Conservation (phyloP, 2,329 filamentous ascomycete species). For the Phialemoniopsis sp. region DNA sequence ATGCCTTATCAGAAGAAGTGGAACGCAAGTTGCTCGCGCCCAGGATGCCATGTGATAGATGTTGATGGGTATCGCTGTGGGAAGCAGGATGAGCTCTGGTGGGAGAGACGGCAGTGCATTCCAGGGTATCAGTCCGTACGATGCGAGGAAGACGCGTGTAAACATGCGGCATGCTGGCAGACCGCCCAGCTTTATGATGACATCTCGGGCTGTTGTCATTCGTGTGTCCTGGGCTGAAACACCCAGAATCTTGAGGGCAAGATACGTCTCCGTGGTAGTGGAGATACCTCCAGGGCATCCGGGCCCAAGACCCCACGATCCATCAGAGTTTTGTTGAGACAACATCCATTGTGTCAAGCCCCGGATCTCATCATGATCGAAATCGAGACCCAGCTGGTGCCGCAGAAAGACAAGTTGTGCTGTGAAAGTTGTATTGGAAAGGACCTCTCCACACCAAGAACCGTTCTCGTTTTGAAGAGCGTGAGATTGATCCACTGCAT, state of each 20-base stretch:
- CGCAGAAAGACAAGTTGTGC: too few species aligned
- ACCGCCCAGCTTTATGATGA: conserved; percentile 18
- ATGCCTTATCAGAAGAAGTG: conserved; percentile 17
- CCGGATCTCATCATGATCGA: too few species aligned
- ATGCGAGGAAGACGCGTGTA: conserved; percentile 9
- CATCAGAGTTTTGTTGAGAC: conserved; percentile 4
- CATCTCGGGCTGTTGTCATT: conserved; percentile 16
- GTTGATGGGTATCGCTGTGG: conserved; percentile 17
- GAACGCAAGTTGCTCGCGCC: conserved; percentile 16
- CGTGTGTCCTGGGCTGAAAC: conserved; percentile 5
- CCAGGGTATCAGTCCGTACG: conserved; percentile 27
- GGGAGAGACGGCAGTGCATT: conserved; percentile 22
- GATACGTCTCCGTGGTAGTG: conserved; percentile 23
- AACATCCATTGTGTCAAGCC: too few species aligned
- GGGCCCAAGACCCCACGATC: conserved; percentile 4
- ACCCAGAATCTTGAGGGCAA: conserved; percentile 26
- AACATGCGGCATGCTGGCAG: conserved; percentile 19
- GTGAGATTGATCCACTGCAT: too few species aligned
- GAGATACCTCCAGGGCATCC: conserved; percentile 10
- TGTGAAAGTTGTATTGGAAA: too few species aligned
- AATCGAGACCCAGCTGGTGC: too few species aligned
- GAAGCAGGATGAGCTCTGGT: conserved; percentile 25
- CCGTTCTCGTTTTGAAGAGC: too few species aligned
- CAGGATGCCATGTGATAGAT: conserved; percentile 22
- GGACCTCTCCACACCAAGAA: too few species aligned